Evolutionary conservation across 805 yeast genomes (phyloP), one percentile per base, ranked within the genome.

Genomic region (Kluyveromyces dobzhanskii): DNA sequence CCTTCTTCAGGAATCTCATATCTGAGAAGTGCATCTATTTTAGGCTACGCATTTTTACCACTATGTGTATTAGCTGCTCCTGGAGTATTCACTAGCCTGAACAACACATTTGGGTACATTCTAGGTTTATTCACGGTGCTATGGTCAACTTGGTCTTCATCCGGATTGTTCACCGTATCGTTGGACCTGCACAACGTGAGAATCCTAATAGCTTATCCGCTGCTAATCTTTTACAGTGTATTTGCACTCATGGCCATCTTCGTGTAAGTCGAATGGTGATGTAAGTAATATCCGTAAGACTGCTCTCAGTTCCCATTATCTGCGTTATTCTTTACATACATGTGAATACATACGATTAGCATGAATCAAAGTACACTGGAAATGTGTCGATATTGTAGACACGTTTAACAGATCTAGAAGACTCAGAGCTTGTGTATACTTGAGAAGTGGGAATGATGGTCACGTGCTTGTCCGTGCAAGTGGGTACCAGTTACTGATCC

Each of bases 191-290:
- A 80, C 37, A 85, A 87, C 50, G 95, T 90, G 46, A 77, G 98
- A 53, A 80, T 83, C 4, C 73, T 92, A 45, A 82, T 92, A 43
- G 98, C 97, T 2, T 92, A 92, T 56, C 98, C 98, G 2, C 69
- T 92, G 53, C 79, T 83, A 11, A 76, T 92, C 65, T 90, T 90
- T 58, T 92, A 92, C 69, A 78, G 88, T 41, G 88, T 90, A 3
- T 92, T 92, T 70, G 95, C 97, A 24, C 70, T 92, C 49, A 87
- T 92, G 94, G 94, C 96, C 1, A 81, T 92, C 25, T 92, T 92
- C 57, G 88, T 75, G 9, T 55, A 32, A 38, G 9, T 16, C 13
- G n/a, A n/a, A n/a, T n/a, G n/a, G n/a, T n/a, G n/a, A n/a, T n/a
- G n/a, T n/a, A n/a, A n/a, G n/a, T n/a, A n/a, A n/a, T n/a, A n/a